Evolutionary conservation across 805 yeast species (phyloP).

Genomic region (Kodamaea restingae): DNA sequence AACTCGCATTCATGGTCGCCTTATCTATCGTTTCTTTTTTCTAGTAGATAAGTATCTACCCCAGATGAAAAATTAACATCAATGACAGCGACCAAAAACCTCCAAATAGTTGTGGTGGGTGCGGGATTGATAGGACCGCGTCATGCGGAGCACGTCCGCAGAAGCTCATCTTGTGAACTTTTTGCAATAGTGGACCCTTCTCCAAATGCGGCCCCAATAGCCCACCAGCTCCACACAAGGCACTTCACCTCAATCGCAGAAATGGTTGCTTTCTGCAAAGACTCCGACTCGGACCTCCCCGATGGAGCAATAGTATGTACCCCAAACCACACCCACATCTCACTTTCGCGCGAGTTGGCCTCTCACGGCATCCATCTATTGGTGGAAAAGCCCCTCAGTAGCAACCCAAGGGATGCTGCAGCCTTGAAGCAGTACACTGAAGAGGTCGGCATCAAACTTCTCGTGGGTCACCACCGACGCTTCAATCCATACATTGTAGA

Average conservation of each 20-base stretch:
- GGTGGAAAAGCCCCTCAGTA: constrained; percentile 39
- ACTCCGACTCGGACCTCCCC: constrained; percentile 21
- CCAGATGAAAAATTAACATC: not conserved
- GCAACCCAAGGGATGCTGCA: constrained; percentile 32
- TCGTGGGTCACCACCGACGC: constrained; percentile 42
- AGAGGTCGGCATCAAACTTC: constrained; percentile 29
- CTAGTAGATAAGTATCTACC: not conserved
- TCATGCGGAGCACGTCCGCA: constrained; percentile 21
- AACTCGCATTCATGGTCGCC: no score
- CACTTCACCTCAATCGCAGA: constrained; percentile 19
- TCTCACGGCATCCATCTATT: constrained; percentile 32
- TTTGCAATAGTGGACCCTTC: constrained; percentile 27
- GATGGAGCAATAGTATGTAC: constrained; percentile 41
- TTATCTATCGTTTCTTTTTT: not conserved
- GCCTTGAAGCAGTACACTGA: constrained; percentile 27
- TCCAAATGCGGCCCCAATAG: constrained; percentile 17
- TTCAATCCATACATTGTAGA: constrained; percentile 40
- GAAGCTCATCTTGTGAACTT: constrained; percentile 17
- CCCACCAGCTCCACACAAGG: constrained; percentile 14
- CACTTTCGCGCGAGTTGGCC: constrained; percentile 32
- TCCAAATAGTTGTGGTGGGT: constrained; percentile 19
- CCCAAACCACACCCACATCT: constrained; percentile 40
- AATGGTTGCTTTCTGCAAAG: constrained; percentile 18
- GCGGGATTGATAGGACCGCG: constrained; percentile 29
- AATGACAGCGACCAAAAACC: constrained; percentile 11